Conservation (phyloP, 2,329 filamentous ascomycete species). For the Pyrenophora graminea region DNA sequence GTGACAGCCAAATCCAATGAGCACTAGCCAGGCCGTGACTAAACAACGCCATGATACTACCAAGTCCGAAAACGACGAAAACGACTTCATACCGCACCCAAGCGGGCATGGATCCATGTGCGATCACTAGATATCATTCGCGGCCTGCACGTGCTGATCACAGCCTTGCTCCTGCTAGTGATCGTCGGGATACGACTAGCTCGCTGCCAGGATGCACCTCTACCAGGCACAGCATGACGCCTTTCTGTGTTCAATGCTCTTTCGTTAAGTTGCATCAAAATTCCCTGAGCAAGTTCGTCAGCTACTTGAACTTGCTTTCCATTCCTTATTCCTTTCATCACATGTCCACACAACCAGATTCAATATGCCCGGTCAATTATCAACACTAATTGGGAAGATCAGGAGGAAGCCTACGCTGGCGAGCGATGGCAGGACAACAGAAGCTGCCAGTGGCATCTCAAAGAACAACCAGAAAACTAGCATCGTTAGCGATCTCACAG, state of each 20-base stretch:
- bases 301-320: constrained; percentile 3
- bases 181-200: constrained; percentile 14
- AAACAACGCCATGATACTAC: constrained; percentile 7
- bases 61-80: constrained; percentile 12
- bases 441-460: constrained; percentile 26
- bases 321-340: background rate
- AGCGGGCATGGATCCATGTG: constrained; percentile 8
- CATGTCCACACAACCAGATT: constrained; percentile 3
- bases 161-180: constrained; percentile 17
- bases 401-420: constrained; percentile 53
- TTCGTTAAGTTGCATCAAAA: constrained; percentile 1
- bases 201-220: constrained; percentile 6
- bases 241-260: constrained; percentile 7
- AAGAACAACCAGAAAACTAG: constrained; percentile 31
- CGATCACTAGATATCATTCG: constrained; percentile 16
- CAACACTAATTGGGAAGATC: constrained; percentile 52
- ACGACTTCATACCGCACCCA: constrained; percentile 3
- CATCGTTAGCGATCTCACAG: constrained; percentile 58
- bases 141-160: constrained; percentile 20
- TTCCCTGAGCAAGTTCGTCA: constrained; percentile 1
- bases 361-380: constrained; percentile 45
- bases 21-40: constrained; percentile 6
- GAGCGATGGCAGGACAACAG: constrained; percentile 53
- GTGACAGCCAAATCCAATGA: constrained; percentile 24
- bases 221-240: constrained; percentile 11